Evolutionary conservation across 768 basidiomycete species (phyloP).

Genomic region (Paxillus rubicundulus): DNA sequence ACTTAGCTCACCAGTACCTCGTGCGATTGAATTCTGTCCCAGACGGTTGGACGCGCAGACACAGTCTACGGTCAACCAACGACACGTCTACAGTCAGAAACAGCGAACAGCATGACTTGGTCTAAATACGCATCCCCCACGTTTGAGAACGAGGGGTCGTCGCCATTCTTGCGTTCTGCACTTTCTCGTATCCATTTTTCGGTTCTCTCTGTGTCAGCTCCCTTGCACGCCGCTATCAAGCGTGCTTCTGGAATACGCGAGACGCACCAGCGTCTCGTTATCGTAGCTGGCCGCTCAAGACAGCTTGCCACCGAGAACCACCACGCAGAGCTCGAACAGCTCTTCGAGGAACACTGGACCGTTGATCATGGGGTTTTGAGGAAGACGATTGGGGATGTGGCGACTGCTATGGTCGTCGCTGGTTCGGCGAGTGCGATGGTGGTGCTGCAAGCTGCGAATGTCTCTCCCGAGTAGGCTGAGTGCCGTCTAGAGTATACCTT

Average conservation of each 20-base stretch:
- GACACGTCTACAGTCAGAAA: constrained; percentile 71
- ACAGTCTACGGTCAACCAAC: constrained; percentile 66
- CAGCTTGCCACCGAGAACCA: constrained; percentile 74
- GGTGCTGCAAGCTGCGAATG: constrained; percentile 63
- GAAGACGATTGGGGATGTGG: constrained; percentile 86
- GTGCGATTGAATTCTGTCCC: not conserved
- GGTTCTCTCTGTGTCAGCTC: constrained; percentile 51
- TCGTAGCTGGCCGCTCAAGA: constrained; percentile 73
- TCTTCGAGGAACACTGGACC: constrained; percentile 46
- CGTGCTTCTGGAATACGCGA: constrained; percentile 37
- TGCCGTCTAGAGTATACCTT: not conserved
- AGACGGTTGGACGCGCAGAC: constrained; percentile 51
- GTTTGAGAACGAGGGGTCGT: constrained; percentile 8
- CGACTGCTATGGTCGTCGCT: constrained; percentile 70
- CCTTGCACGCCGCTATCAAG: constrained; percentile 53
- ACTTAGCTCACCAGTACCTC: not conserved
- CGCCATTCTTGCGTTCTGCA: constrained; percentile 28
- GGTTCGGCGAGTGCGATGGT: constrained; percentile 55
- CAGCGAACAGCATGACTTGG: constrained; percentile 82
- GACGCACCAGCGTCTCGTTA: constrained; percentile 44
- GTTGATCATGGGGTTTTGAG: constrained; percentile 40
- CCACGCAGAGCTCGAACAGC: constrained; percentile 59
- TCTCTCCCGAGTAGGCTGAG: not conserved
- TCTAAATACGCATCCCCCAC: constrained; percentile 47
- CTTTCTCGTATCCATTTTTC: constrained; percentile 63